These are phyloP conservation scores for Fusarium bactridioides DNA, from an alignment of 2,329 filamentous ascomycete species.

Conservation along the genomic window DNA sequence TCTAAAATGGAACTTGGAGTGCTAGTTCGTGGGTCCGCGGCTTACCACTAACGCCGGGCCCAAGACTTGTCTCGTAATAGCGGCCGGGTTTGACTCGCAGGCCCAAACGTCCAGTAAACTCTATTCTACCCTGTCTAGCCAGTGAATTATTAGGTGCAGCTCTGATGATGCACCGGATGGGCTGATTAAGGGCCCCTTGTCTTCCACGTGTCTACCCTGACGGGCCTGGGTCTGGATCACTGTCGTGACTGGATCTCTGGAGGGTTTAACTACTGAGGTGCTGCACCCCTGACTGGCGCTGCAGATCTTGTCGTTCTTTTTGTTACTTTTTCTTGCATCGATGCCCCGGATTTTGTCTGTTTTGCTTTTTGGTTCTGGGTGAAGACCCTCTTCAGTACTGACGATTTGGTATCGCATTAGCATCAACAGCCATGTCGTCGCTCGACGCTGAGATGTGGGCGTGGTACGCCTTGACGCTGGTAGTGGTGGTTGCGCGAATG, in stretches of 20 bases:
- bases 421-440: slow-evolving; percentile 29
- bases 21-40: slow-evolving; percentile 2
- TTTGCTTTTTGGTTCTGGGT: slow-evolving; percentile 3
- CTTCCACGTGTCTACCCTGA: slow-evolving; percentile 1
- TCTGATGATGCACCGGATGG: neutral
- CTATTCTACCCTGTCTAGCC: neutral
- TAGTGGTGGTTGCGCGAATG: slow-evolving; percentile 51
- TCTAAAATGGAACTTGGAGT: slow-evolving; percentile 11
- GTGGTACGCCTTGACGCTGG: slow-evolving; percentile 51
- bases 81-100: neutral
- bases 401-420: neutral
- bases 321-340: neutral
- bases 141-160: neutral
- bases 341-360: neutral
- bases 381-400: neutral
- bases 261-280: neutral
- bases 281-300: slow-evolving; percentile 14
- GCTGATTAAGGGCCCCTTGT: neutral
- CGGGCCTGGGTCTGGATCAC: neutral
- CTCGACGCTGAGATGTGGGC: slow-evolving; percentile 50
- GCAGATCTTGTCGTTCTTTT: slow-evolving; percentile 14
- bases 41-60: neutral
- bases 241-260: neutral
- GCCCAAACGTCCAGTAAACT: neutral
- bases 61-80: slow-evolving; percentile 1